Conservation (phyloP, 345 rosid species). For the Eucalyptus sp. region DNA sequence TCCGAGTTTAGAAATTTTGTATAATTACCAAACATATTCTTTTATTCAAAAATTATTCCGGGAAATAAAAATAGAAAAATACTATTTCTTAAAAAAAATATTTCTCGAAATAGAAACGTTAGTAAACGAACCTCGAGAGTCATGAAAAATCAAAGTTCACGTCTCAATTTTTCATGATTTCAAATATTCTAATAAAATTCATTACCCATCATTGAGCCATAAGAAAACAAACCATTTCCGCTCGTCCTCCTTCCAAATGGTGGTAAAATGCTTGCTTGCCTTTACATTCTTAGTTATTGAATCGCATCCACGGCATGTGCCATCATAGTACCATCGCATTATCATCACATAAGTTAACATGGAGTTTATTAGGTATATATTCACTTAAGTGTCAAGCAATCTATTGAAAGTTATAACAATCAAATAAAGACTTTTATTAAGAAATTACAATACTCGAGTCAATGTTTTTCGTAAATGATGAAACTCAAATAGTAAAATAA, state of each 20-base stretch:
- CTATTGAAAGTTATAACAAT: not conserved
- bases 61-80: rapidly evolving
- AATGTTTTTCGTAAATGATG: rapidly evolving
- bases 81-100: rapidly evolving
- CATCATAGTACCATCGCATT: not conserved
- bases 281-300: not conserved
- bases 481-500: not conserved
- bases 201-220: rapidly evolving
- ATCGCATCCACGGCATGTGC: not conserved
- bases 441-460: not conserved
- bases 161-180: not conserved
- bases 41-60: rapidly evolving
- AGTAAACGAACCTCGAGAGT: rapidly evolving
- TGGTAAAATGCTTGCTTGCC: not conserved
- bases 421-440: rapidly evolving
- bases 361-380: rapidly evolving
- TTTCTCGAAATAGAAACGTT: rapidly evolving
- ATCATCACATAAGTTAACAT: not conserved
- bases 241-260: not conserved
- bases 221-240: not conserved
- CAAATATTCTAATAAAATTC: rapidly evolving
- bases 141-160: rapidly evolving
- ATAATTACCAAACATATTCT: rapidly evolving
- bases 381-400: not conserved
- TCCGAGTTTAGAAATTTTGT: no score